Evolutionary conservation across 148 eudicot species (phyloP), one percentile per base, ranked within the genome.

Genomic region (Vaccinium corymbosum): DNA sequence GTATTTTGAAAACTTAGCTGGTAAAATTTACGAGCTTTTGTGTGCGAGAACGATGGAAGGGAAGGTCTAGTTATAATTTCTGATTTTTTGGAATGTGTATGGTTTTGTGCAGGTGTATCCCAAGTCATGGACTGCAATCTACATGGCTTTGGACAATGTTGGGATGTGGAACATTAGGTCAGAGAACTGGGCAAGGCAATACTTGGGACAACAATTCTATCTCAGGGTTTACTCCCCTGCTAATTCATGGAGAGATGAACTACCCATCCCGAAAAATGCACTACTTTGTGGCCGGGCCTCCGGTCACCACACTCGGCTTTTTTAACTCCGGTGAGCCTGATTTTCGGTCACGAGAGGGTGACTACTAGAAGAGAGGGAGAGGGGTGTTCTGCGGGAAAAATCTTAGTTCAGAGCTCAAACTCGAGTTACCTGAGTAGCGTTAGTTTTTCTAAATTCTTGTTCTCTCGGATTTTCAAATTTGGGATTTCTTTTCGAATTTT

Each of bases 161-260:
- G 80, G 80, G 25, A 78, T 78, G 80, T 78, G 80, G 80, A 78
- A 78, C 80, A 78, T 78, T 15, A 78, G 80, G 80, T 78, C 80
- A 29, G 80, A 78, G 62, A 52, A 78, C 46, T 78, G 80, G 80
- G 80, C 80, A 13, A 78, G 80, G 61, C 80, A 78, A 49, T 52
- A 78, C 62, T 78, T 78, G 61, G 80, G 80, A 3, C 80, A 78
- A 49, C 80, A 78, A 25, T 78, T 78, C 80, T 78, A 78, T 53
- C 61, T 78, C 38, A 51, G 80, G 80, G 61, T 78, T 51, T 52
- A 22, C 46, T 51, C 80, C 10, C 38, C 61, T 52, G 29, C 80
- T 2, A 25, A 27, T 27, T 78, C 80, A 15, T 78, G 61, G 80
- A 78, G 80, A 29, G 80, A 78, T 29, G 80, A 78, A 27, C 27